Base-by-base conservation (phyloP, 2,329 filamentous ascomycete species). In the Colletotrichum ledebouriae region DNA sequence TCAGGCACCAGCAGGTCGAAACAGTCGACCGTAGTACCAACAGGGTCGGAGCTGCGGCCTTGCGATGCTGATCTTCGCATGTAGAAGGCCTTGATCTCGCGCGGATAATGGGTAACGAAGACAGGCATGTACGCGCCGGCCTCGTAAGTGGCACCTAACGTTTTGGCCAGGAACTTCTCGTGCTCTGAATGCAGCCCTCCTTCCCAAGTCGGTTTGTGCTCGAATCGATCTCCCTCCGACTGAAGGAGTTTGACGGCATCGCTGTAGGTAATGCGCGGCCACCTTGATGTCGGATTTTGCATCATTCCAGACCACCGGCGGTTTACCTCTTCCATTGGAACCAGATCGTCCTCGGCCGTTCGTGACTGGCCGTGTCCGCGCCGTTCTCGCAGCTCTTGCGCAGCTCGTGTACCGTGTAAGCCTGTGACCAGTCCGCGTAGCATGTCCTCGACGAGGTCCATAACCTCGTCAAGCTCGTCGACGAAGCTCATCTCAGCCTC, bases 51-150 rank as follows among this genome's bases (percentile, higher is more conserved):
- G 37, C 50, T 47, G 22, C n/a, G 3, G n/a, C 29, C 17, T 33
- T 62, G 39, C n/a, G 47, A 11, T 22, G 73, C 71, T 12, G 78
- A 80, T 60, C 80, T 79, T 47, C 78, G 81, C 84, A 86, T 86
- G 78, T 86, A 99, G 80, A 98, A 99, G 11, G 95, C 93, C 81
- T 99, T 99, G 77, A 96, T 89, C 55, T 85, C 83, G 72, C 88
- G 88, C n/a, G 96, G 96, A 76, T 98, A 99, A 78, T 98, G 86
- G 13, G 94, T 98, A 71, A 99, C 90, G 77, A 98, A 98, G 50
- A 98, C 85, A 7, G 96, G 96, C 55, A 86, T 82, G 72, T 78
- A 78, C 46, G 82, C 81, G 34, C 82, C 80, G 53, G 81, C 81
- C n/a, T 82, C 79, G 58, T 78, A 70, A 63, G 80, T 76, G 55